Percentiles rank a stretch among this genome's conserved stretches.
These are phyloP conservation scores for Venustampulla echinocandica DNA, from an alignment of 495 filamentous ascomycete genomes.

Conservation along the genomic window DNA sequence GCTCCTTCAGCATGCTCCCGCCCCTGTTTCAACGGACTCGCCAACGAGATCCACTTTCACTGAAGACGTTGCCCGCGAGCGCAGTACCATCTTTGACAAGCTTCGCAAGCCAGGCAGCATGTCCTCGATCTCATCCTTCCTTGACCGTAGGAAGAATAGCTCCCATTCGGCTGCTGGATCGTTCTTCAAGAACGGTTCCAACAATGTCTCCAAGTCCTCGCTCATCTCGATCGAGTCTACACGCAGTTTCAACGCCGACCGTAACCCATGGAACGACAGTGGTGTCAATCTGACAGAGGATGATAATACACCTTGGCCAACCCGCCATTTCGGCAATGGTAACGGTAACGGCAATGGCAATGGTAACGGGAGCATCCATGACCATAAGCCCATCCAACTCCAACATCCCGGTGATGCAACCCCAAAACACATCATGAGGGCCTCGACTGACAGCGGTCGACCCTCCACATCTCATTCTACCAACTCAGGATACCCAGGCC, in stretches of 20 bases:
- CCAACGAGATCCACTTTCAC: constrained; percentile 70
- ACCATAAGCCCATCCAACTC: constrained; percentile 56
- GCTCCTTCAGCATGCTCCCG: constrained; percentile 81
- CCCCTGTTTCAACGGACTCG: constrained; percentile 70
- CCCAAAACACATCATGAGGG: constrained; percentile 69
- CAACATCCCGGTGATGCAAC: constrained; percentile 69
- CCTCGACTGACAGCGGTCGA: constrained; percentile 82
- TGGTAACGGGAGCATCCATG: constrained; percentile 44
- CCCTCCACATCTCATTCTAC: constrained; percentile 90
- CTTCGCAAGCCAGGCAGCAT: constrained; percentile 89
- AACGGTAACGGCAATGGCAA: constrained; percentile 45
- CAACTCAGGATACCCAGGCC: constrained; percentile 85
- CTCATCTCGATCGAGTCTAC: constrained; percentile 89
- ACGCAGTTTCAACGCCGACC: constrained; percentile 74
- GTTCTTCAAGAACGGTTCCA: constrained; percentile 87
- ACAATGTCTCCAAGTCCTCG: constrained; percentile 89
- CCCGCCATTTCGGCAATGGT: constrained; percentile 46
- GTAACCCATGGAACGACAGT: constrained; percentile 95
- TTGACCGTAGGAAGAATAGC: constrained; percentile 88
- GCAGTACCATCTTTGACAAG: constrained; percentile 75
- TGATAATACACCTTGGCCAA: constrained; percentile 55
- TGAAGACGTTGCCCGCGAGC: constrained; percentile 66
- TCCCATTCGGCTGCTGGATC: constrained; percentile 66
- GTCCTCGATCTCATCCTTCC: constrained; percentile 83
- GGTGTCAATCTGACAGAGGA: constrained; percentile 89